phyloP scores from a whole-genome alignment of 441 rosid genomes.

The Hura crepitans region DNA sequence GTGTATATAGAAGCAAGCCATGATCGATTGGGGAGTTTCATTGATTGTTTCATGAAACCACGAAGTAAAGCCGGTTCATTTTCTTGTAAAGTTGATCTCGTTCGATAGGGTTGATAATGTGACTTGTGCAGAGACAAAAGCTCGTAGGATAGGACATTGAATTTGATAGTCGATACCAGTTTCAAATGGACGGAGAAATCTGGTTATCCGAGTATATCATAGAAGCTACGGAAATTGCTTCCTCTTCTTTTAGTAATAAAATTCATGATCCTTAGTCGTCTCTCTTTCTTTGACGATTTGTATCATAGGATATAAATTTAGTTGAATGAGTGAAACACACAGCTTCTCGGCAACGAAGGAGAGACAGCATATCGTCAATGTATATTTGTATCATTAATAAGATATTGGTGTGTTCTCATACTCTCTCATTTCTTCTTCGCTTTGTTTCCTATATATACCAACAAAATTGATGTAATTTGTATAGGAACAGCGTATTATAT shows the following conservation, averaged over 20 bases:
- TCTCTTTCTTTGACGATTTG: conserved; percentile 10
- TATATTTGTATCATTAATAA: conserved; percentile 22
- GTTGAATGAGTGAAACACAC: conserved; percentile 15
- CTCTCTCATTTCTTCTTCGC: background rate
- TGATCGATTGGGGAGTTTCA: conserved; percentile 28
- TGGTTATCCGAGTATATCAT: conserved; percentile 17
- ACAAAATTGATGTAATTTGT: background rate
- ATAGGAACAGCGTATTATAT: conserved; percentile 2
- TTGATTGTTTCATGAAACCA: conserved; percentile 23
- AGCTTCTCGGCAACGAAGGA: conserved; percentile 20
- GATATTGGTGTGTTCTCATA: conserved; percentile 13
- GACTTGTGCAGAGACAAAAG: conserved; percentile 29
- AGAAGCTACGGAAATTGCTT: conserved; percentile 7
- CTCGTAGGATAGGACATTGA: conserved; percentile 13
- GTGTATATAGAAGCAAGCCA: conserved; percentile 38
- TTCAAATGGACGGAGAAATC: conserved; percentile 13
- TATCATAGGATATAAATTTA: conserved; percentile 26
- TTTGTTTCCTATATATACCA: conserved; percentile 19
- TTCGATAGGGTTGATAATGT: conserved; percentile 9
- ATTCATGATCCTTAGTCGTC: background rate
- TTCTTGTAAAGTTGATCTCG: conserved; percentile 29
- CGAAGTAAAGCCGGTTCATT: conserved; percentile 12
- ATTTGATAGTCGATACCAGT: conserved; percentile 6
- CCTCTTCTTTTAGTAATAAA: conserved; percentile 16
- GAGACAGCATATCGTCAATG: conserved; percentile 18